A percentile compares a stretch with the other conserved stretches of the same genome.
phyloP scores from a whole-genome alignment of 352 stramenopile species.

The Pythium dissimile region DNA sequence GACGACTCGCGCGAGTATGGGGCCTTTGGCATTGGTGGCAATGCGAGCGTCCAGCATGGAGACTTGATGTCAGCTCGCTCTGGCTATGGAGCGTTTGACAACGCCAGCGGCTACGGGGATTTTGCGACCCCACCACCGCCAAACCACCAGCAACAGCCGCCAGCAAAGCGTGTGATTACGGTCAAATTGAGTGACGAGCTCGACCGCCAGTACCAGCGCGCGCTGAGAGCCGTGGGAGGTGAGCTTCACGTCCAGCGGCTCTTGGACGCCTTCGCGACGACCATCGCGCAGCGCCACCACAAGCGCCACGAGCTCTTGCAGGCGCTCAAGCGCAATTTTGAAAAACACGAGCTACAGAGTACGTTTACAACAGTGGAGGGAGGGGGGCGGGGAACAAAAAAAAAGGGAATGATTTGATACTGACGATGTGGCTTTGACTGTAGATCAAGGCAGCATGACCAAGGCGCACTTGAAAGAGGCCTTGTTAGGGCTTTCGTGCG shows the following conservation, averaged over 20 bases:
- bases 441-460: conserved; percentile 43
- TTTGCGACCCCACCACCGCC: conserved; percentile 3
- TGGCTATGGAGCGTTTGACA: conserved; percentile 37
- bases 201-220: conserved; percentile 39
- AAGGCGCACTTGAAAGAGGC: conserved; percentile 54
- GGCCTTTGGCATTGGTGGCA: conserved; percentile 14
- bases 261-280: conserved; percentile 32
- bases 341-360: conserved; percentile 51
- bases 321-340: conserved; percentile 49
- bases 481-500: conserved; percentile 39
- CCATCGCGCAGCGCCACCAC: conserved; percentile 36
- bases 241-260: conserved; percentile 28
- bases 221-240: conserved; percentile 32
- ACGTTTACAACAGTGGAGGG: neutral
- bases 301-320: conserved; percentile 51
- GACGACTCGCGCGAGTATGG: conserved; percentile 9
- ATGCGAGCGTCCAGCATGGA: conserved; percentile 12
- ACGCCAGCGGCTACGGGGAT: conserved; percentile 17
- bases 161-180: neutral
- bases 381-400: neutral
- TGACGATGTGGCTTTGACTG: neutral
- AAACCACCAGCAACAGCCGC: neutral
- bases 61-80: conserved; percentile 12
- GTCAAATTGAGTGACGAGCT: conserved; percentile 23
- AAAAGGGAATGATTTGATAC: neutral